Evolutionary conservation across 768 basidiomycete genomes (phyloP).

Genomic region (Trichaptum fuscoviolaceum): DNA sequence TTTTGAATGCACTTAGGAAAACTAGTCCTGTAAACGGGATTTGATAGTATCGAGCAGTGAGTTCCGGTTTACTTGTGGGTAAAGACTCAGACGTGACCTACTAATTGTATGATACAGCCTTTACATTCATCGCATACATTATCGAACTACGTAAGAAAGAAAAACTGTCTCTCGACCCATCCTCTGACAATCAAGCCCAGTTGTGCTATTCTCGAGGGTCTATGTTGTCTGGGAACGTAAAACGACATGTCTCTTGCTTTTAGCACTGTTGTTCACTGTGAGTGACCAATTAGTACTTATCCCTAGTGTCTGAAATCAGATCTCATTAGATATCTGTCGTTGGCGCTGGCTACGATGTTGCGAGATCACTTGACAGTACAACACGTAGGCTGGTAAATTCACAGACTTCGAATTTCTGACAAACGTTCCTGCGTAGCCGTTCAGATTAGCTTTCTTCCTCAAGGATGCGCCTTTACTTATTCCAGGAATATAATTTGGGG

Average conservation of each 20-base stretch:
- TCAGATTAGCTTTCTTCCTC: neutral
- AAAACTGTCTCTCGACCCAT: neutral
- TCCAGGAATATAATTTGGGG: neutral
- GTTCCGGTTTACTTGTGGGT: neutral
- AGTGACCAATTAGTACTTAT: neutral
- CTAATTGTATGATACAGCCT: neutral
- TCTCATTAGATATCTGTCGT: neutral
- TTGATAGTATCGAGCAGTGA: neutral
- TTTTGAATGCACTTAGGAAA: neutral
- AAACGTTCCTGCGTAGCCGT: neutral
- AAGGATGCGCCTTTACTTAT: neutral
- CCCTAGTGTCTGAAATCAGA: neutral
- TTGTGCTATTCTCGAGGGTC: neutral
- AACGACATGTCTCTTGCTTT: neutral
- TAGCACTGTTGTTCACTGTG: neutral
- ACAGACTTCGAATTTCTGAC: neutral
- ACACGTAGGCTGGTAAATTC: neutral
- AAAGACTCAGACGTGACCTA: neutral
- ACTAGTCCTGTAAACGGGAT: neutral
- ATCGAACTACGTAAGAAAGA: neutral
- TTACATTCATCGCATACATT: neutral
- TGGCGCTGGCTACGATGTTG: neutral
- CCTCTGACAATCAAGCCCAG: neutral
- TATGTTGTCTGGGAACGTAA: neutral
- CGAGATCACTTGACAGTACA: neutral